phyloP scores from a whole-genome alignment of 164 flowering plant species.

The Vitis labrusca region DNA sequence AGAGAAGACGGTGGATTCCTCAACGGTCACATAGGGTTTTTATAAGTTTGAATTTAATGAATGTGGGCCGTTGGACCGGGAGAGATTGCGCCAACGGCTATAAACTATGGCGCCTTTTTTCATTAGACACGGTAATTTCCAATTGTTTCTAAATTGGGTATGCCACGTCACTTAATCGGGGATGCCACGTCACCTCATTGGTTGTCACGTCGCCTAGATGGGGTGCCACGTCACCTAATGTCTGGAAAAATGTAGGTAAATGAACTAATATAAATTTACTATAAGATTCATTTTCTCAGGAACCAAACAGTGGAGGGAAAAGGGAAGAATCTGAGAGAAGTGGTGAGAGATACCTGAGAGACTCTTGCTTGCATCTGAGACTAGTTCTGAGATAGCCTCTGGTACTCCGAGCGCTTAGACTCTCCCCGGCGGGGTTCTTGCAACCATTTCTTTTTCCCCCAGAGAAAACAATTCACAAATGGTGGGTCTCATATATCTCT shows the following conservation, averaged over 20 bases:
- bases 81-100: slow-evolving; percentile 20
- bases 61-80: slow-evolving; percentile 17
- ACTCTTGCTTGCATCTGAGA: slow-evolving; percentile 90
- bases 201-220: too few species aligned
- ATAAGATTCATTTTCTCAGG: not conserved
- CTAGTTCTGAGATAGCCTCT: slow-evolving; percentile 71
- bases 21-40: slow-evolving; percentile 16
- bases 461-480: not conserved
- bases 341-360: slow-evolving; percentile 43
- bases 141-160: too few species aligned
- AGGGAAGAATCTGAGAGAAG: not conserved
- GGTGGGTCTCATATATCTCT: not conserved
- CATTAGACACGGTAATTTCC: not conserved
- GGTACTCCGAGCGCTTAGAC: slow-evolving; percentile 64
- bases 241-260: too few species aligned
- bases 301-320: not conserved
- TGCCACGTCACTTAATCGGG: too few species aligned
- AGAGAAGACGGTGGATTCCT: not conserved
- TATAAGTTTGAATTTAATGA: slow-evolving; percentile 23
- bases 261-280: too few species aligned
- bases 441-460: slow-evolving; percentile 56
- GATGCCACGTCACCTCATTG: too few species aligned
- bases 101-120: not conserved
- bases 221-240: too few species aligned
- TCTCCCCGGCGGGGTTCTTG: slow-evolving; percentile 84